Evolutionary conservation across 345 rosid genomes (phyloP).

Genomic region (Salix purpurea): DNA sequence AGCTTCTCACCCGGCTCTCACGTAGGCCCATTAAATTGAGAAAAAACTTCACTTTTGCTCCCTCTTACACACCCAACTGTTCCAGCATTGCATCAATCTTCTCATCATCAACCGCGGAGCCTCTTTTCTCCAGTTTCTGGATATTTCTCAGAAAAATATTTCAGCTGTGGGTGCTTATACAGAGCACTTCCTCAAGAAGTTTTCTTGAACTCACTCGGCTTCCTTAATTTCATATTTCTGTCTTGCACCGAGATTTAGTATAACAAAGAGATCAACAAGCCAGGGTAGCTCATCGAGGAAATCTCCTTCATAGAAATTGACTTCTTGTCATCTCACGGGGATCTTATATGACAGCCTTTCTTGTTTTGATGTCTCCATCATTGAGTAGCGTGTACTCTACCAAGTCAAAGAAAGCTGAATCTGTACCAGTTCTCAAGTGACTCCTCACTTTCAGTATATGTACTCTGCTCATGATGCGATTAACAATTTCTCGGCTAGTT

Average conservation of each 20-base stretch:
- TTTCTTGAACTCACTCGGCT: conserved; percentile 45
- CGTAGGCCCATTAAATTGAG: conserved; percentile 57
- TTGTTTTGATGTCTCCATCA: conserved; percentile 37
- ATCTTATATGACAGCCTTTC: conserved; percentile 52
- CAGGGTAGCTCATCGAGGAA: conserved; percentile 69
- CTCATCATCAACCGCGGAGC: conserved; percentile 27
- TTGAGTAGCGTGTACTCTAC: conserved; percentile 57
- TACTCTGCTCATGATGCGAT: conserved; percentile 53
- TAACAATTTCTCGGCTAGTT: conserved; percentile 32
- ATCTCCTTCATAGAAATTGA: conserved; percentile 74
- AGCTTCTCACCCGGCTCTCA: conserved; percentile 62
- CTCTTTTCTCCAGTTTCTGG: background rate
- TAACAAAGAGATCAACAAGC: conserved; percentile 55
- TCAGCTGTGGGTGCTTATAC: conserved; percentile 61
- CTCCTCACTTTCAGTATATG: conserved; percentile 41
- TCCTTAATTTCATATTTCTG: conserved; percentile 45
- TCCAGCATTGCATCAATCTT: conserved; percentile 55
- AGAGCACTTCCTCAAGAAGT: conserved; percentile 47
- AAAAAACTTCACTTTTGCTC: conserved; percentile 72
- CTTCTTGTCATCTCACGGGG: conserved; percentile 63
- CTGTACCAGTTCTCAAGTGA: conserved; percentile 28
- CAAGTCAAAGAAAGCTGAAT: conserved; percentile 42
- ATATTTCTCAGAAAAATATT: conserved; percentile 28
- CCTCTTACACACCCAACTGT: conserved; percentile 49
- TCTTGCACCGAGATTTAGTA: conserved; percentile 42